These are phyloP conservation scores for Phytophthora macrochlamydospora DNA, from an alignment of 352 stramenopile genomes.

Conservation along the genomic window DNA sequence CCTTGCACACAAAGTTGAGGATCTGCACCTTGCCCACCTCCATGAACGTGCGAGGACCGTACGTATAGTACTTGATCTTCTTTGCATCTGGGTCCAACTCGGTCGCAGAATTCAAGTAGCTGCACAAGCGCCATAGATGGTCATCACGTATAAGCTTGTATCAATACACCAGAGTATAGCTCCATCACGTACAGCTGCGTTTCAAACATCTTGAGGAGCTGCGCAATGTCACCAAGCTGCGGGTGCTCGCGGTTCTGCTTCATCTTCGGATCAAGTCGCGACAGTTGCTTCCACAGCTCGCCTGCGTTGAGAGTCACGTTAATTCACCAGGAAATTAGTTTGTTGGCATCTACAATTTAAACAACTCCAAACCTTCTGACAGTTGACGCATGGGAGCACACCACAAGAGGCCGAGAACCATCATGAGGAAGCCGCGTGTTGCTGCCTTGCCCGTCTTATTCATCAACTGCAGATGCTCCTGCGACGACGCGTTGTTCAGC, in stretches of 20 bases:
- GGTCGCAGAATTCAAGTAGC: slow-evolving; percentile 70
- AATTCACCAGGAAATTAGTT: slow-evolving; percentile 3
- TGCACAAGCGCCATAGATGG: slow-evolving; percentile 11
- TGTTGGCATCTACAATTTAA: no score
- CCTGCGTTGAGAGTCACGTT: slow-evolving; percentile 34
- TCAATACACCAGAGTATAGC: neutral
- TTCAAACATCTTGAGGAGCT: slow-evolving; percentile 82
- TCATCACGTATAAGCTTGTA: neutral
- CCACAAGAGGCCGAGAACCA: slow-evolving; percentile 83
- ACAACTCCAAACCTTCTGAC: slow-evolving; percentile 56
- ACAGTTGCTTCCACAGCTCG: slow-evolving; percentile 81
- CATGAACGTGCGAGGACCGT: slow-evolving; percentile 63
- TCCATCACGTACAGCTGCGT: slow-evolving; percentile 61
- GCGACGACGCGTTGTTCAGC: slow-evolving; percentile 71
- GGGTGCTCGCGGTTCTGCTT: slow-evolving; percentile 65
- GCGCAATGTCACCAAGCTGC: slow-evolving; percentile 71
- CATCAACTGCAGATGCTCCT: slow-evolving; percentile 74
- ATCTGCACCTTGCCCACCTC: slow-evolving; percentile 89
- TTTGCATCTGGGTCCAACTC: slow-evolving; percentile 81
- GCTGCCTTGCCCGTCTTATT: slow-evolving; percentile 77
- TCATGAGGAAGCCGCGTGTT: slow-evolving; percentile 78
- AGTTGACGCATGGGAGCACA: slow-evolving; percentile 67
- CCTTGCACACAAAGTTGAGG: slow-evolving; percentile 89
- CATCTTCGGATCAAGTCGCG: slow-evolving; percentile 63
- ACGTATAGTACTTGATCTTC: slow-evolving; percentile 78